Base-by-base conservation (phyloP, 805 yeast genomes). In the Maudiozyma turicensis region DNA sequence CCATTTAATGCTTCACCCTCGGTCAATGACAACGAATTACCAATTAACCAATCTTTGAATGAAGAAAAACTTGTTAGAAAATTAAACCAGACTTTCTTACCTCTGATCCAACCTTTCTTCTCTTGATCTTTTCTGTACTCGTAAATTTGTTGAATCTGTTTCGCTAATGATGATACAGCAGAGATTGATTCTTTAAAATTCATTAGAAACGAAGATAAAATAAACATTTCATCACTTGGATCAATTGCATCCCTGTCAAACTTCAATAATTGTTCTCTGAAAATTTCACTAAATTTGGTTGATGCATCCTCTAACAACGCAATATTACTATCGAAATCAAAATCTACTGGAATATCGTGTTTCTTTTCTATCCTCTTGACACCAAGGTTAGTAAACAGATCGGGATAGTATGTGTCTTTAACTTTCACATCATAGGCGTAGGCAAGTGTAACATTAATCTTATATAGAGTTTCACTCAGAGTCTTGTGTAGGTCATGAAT, bases 161-260 rank as follows among this genome's bases (percentile, higher is more conserved):
- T 63, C 51, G 72, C 57, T 31, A 74, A 51, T 8, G 56, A 53
- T 6, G 67, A 56, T 3, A 69, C 58, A 0, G 64, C 51, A 40
- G 65, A 60, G 0, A 73, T 61, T 28, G 66, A 59, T 51, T 73
- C 73, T 52, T 74, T 69, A 43, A 73, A 63, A 54, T 76, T 76
- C 62, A 76, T 67, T 28, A 76, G 49, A 55, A 76, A 76, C 0
- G 79, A 74, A 1, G 80, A 74, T 3, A 76, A 48, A 13, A 76
- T 54, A 52, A 76, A 76, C 64, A 73, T 68, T 53, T 76, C 77
- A 50, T 75, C 80, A 46, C 73, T 67, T 9, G 80, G 78, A 37
- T 70, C 59, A 6, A 74, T 54, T 30, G 65, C 56, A 40, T 66
- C 65, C 28, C 52, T 55, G 11, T 63, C 58, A 3, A 32, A 43